Conservation (phyloP, 179 eudicot species). For the Silene noctiflora region DNA sequence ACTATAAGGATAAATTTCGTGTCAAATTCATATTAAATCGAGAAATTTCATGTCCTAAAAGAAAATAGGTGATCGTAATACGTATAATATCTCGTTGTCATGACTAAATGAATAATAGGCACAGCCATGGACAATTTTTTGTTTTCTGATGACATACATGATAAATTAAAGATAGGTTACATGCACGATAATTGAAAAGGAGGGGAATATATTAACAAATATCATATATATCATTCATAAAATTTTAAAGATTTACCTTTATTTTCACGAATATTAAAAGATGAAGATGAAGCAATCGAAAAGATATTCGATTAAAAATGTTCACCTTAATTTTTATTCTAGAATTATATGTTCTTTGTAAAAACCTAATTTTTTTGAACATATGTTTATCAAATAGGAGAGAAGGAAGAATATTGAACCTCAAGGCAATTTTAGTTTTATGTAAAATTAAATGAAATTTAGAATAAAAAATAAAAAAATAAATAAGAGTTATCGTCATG, state of each 20-base stretch:
- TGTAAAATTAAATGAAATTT: background rate
- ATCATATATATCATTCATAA: background rate
- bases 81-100: background rate
- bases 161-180: background rate
- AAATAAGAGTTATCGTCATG: background rate
- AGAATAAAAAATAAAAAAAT: background rate
- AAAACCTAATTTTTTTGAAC: background rate
- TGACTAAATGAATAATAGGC: background rate
- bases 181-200: background rate
- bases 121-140: background rate
- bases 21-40: background rate
- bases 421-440: background rate
- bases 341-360: background rate
- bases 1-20: too few relatives aligned
- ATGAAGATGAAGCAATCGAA: background rate
- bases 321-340: background rate
- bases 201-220: background rate
- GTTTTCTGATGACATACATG: background rate
- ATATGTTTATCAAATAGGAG: background rate
- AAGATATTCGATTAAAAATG: background rate
- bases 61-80: background rate
- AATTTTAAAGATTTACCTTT: slow-evolving; percentile 4
- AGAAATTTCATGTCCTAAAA: background rate
- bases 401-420: background rate
- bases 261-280: background rate